These are phyloP conservation scores for Rhizoclosmatium globosum DNA, from an alignment of 192 early-diverging fungal genomes.

Conservation along the genomic window DNA sequence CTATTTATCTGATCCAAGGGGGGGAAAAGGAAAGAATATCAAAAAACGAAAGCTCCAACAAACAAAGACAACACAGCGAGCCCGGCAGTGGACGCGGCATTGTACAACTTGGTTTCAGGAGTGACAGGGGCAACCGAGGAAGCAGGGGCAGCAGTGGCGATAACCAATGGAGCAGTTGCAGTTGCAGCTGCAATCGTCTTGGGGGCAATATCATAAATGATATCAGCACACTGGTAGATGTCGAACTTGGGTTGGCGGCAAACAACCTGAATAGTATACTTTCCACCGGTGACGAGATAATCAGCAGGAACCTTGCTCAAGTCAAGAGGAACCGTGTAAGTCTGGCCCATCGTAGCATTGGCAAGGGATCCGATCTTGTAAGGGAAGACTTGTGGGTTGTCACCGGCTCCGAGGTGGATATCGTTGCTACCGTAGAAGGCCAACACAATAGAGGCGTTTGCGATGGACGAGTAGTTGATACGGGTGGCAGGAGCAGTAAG, in stretches of 20 bases:
- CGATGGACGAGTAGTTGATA: slow-evolving; percentile 14
- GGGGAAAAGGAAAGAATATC: too few relatives aligned
- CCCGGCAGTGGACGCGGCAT: neutral
- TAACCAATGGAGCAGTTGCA: neutral
- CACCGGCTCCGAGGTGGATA: slow-evolving; percentile 24
- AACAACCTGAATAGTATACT: slow-evolving; percentile 33
- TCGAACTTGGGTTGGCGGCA: slow-evolving; percentile 40
- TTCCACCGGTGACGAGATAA: neutral
- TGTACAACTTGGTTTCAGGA: neutral
- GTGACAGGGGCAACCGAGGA: neutral
- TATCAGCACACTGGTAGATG: slow-evolving; percentile 38
- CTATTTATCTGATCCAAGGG: too few relatives aligned
- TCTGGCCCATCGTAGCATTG: slow-evolving; percentile 29
- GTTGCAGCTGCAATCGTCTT: neutral
- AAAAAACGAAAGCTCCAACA: neutral
- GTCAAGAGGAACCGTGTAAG: slow-evolving; percentile 31
- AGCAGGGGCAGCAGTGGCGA: neutral
- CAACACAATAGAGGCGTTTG: neutral
- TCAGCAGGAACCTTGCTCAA: slow-evolving; percentile 18
- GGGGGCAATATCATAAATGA: neutral
- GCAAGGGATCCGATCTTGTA: slow-evolving; percentile 38
- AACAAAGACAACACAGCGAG: neutral
- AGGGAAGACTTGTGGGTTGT: slow-evolving; percentile 35
- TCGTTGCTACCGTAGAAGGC: slow-evolving; percentile 39
- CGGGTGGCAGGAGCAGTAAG: neutral